Evolutionary conservation across 148 eudicot species (phyloP), one percentile per base, ranked within the genome.

Genomic region (Spergularia marina): DNA sequence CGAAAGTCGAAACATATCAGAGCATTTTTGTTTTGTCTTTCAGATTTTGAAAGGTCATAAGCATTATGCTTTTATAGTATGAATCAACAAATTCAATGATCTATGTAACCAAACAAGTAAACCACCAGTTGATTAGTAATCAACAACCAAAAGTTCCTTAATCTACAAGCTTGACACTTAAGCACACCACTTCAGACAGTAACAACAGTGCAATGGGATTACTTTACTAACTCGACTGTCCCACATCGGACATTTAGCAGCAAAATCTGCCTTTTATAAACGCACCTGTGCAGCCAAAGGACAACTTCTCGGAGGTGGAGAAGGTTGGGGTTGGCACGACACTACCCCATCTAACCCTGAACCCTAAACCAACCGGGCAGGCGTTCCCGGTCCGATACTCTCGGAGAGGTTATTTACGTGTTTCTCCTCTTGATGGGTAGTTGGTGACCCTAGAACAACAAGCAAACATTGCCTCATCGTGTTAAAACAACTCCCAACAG

Each of bases 241-340:
- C 75, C 75, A 72, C 75, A 72, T 59, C 4, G 47, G 15, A n/a
- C 0, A 41, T 12, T 5, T 59, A 58, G 18, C 5, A 39, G 0
- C 0, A 6, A 40, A 12, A 0, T 0, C 12, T 6, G 4, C 4
- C 21, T 15, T 62, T 60, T 60, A 74, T 61, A 14, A 13, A 0
- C 5, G 0, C 0, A 1, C 4, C 8, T 16, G 1, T 16, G 1
- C 16, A 11, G 1, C 0, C 4, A 12, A 5, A 0, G 3, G 13
- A 0, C 68, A 51, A 21, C 76, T 74, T 51, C 6, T 13, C 1
- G 76, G 76, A 74, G 57, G 76, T 74, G 76, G 68, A 7, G 76
- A 23, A 41, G 4, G 75, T 40, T 57, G 65, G 53, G 53, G 54
- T 58, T 72, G 51, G 20, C 53, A 72, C 54, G 54, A 6, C 12